phyloP scores from a whole-genome alignment of 495 filamentous ascomycete species.

The Clavariopsis aquatica region DNA sequence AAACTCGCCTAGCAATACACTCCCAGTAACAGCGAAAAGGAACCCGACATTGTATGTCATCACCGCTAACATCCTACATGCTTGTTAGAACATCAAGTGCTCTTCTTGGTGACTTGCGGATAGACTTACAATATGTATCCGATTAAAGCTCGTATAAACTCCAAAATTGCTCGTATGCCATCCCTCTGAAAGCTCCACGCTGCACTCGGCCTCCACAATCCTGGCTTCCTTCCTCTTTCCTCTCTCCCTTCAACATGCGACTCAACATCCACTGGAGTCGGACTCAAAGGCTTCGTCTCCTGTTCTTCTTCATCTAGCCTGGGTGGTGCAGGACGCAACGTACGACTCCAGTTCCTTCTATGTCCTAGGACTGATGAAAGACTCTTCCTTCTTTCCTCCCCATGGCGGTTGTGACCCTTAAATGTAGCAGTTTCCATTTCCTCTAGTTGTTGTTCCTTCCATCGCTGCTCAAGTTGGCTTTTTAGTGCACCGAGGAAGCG shows the following conservation, averaged over 20 bases:
- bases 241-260: not conserved
- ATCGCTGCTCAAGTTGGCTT: constrained; percentile 16
- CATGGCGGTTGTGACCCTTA: not conserved
- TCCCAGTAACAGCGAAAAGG: constrained; percentile 21
- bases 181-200: constrained; percentile 19
- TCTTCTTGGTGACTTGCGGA: not conserved
- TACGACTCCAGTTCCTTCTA: constrained; percentile 9
- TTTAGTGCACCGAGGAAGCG: constrained; percentile 23
- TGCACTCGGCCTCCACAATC: constrained; percentile 5
- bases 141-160: constrained; percentile 18
- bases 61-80: constrained; percentile 20
- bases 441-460: not conserved
- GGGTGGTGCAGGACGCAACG: not conserved
- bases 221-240: not conserved
- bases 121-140: constrained; percentile 19
- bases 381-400: not conserved
- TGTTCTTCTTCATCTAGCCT: not conserved
- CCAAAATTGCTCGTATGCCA: constrained; percentile 8
- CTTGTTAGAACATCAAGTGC: not conserved
- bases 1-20: constrained; percentile 18
- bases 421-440: not conserved
- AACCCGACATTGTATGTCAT: constrained; percentile 31
- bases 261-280: not conserved
- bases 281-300: constrained; percentile 17
- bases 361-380: not conserved